Conservation (phyloP, 495 filamentous ascomycete genomes). For the Penicillium lagena region DNA sequence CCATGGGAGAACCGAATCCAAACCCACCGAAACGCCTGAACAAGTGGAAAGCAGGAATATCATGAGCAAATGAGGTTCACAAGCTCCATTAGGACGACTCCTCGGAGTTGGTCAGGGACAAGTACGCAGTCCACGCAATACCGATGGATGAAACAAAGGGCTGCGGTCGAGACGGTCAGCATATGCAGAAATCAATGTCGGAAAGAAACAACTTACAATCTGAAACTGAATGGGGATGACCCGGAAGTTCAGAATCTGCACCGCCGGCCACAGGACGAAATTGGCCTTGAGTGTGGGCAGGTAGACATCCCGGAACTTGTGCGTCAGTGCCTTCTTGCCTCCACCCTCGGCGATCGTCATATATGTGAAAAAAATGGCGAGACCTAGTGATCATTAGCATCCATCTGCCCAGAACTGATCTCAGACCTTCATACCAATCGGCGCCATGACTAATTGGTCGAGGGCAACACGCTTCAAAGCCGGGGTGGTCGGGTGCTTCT, state of each 20-base stretch:
- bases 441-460: slow-evolving; percentile 95
- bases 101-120: slow-evolving; percentile 87
- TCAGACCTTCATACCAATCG: slow-evolving; percentile 56
- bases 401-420: background rate
- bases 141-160: slow-evolving; percentile 95
- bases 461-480: slow-evolving; percentile 84
- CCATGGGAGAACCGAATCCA: too few relatives aligned
- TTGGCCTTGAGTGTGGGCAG: slow-evolving; percentile 92
- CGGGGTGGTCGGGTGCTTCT: slow-evolving; percentile 62
- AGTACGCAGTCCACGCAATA: slow-evolving; percentile 98
- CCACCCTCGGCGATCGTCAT: slow-evolving; percentile 97
- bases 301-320: slow-evolving; percentile 92
- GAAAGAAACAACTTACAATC: slow-evolving; percentile 59
- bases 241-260: slow-evolving; percentile 96
- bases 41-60: background rate
- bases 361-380: slow-evolving; percentile 86
- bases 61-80: background rate
- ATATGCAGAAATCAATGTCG: background rate
- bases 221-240: slow-evolving; percentile 94
- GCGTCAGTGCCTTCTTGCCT: slow-evolving; percentile 65
- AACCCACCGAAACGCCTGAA: slow-evolving; percentile 8
- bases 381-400: slow-evolving; percentile 43
- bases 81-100: slow-evolving; percentile 48
- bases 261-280: slow-evolving; percentile 90
- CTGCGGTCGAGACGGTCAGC: slow-evolving; percentile 36